Percentiles rank a stretch among this genome's conserved stretches.
phyloP scores from a whole-genome alignment of 257 asterid species.

The Ajuga chamaepitys region DNA sequence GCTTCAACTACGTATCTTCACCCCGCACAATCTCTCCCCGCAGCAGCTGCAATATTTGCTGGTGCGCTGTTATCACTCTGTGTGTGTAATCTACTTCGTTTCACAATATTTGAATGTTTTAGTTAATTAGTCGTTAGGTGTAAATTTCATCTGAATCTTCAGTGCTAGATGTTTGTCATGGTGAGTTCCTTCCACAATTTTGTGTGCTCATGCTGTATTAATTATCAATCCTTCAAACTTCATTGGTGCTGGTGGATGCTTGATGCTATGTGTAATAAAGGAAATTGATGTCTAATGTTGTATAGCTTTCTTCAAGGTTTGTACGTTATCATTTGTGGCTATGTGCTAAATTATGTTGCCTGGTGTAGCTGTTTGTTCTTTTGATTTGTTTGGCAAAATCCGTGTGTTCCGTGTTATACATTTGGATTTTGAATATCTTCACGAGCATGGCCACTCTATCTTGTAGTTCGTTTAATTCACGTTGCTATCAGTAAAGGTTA shows the following conservation, averaged over 20 bases:
- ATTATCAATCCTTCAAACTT: background rate
- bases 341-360: too few relatives aligned
- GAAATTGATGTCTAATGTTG: background rate
- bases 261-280: background rate
- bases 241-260: background rate
- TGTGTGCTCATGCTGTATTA: background rate
- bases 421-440: background rate
- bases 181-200: background rate
- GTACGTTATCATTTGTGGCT: background rate
- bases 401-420: background rate
- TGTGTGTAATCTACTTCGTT: background rate
- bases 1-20: conserved; percentile 41
- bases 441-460: background rate
- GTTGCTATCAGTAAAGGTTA: background rate
- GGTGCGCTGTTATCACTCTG: conserved; percentile 23
- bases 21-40: conserved; percentile 31
- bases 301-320: background rate
- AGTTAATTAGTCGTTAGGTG: background rate
- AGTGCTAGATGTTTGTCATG: background rate
- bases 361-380: background rate
- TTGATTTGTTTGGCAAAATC: background rate
- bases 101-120: background rate
- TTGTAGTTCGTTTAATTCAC: background rate
- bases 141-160: background rate
- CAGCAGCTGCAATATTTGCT: conserved; percentile 44